Base-by-base conservation (phyloP, 2,329 filamentous ascomycete genomes). In the Daldinia sp. region DNA sequence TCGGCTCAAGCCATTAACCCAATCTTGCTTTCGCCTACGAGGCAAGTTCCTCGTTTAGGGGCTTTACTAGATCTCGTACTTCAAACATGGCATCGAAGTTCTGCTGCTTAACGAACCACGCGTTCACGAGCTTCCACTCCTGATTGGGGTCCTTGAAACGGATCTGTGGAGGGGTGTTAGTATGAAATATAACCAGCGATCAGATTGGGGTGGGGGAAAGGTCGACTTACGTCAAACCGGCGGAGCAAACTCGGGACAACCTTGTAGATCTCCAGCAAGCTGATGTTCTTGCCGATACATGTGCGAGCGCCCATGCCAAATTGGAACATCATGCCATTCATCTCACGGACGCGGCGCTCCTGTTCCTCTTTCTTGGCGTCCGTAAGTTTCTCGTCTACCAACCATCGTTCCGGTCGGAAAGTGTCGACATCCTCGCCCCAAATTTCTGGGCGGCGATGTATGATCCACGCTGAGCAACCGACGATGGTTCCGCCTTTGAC, bases 391-490 rank as follows among this genome's bases (percentile, higher is more conserved):
- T 80, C 77, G 11, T 82, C 81, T 1, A 79, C 76, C 2, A 87
- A 71, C 84, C 90, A 92, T 41, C 91, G 77, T 75, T 93, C 90
- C 0, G 91, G 91, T 10, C 87, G 77, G 74, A 85, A 94, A 0
- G 73, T 76, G 43, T 92, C 87, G 0, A 86, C 85, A 63, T 93
- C 87, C 0, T 80, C 74, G 1, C 90, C 90, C 70, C 91, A 94
- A 27, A 93, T 80, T 56, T 88, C 86, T 4, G 82, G 80, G 2
- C 87, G 83, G 2, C 88, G 83, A 70, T 94, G 90, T 30, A 94
- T 80, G 13, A 93, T 86, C 90, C 90, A 93, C 0, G 90, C 86
- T 53, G 87, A 92, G 73, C 87, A 90, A 5, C 91, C 91, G 0
- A 93, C 89, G 61, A 91, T 88, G 0, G 90, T 92, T 5, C 90